These are phyloP conservation scores for Morella rubra DNA, from an alignment of 306 rosid genomes.

Conservation along the genomic window DNA sequence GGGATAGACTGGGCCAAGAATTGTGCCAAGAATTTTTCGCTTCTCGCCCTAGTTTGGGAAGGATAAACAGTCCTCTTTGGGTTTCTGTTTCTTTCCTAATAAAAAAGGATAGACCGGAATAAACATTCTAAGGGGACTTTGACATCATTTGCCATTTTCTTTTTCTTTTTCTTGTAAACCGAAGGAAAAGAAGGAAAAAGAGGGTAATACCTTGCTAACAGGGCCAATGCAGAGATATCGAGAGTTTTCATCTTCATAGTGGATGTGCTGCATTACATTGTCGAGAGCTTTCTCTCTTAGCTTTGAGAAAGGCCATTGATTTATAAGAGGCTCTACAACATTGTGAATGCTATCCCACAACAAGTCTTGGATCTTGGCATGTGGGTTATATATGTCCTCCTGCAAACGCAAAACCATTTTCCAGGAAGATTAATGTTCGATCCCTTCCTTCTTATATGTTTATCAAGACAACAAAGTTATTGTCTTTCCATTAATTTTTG, in stretches of 20 bases:
- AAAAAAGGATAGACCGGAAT: too few species aligned
- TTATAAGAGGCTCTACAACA: conserved; percentile 58
- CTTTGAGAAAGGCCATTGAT: conserved; percentile 60
- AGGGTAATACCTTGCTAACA: conserved; percentile 49
- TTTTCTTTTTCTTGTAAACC: not conserved
- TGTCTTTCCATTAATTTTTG: not conserved
- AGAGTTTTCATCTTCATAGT: conserved; percentile 64
- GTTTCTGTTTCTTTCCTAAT: too few species aligned
- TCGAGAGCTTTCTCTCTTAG: conserved; percentile 57
- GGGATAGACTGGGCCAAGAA: too few species aligned
- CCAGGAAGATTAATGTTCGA: not conserved
- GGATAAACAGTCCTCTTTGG: too few species aligned
- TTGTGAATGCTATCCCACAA: conserved; percentile 55
- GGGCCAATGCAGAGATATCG: conserved; percentile 71
- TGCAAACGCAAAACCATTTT: conserved; percentile 15
- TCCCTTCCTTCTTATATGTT: too few species aligned
- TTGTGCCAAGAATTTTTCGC: too few species aligned
- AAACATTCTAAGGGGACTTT: too few species aligned
- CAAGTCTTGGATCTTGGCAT: conserved; percentile 45
- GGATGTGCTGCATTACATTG: conserved; percentile 60
- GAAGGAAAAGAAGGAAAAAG: not conserved
- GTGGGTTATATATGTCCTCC: conserved; percentile 63
- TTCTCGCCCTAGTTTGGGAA: too few species aligned
- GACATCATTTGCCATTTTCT: not conserved
- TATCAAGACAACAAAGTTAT: too few species aligned